Evolutionary conservation across 768 basidiomycete genomes (phyloP).

Genomic region (Daedalea quercina): DNA sequence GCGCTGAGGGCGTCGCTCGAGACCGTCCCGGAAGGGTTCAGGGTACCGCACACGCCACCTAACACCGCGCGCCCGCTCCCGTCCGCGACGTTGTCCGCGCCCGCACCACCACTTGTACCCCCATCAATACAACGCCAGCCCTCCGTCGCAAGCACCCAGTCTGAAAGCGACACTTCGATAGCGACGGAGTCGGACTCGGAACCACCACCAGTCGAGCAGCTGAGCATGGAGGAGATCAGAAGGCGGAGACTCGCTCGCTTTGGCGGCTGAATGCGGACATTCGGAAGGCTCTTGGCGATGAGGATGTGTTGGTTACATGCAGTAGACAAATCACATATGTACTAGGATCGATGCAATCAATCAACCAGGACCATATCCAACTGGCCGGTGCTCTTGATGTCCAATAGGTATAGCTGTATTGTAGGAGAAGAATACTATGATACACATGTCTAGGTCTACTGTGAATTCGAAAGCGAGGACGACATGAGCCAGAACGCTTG

Average conservation of each 20-base stretch:
- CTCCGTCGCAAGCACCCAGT: constrained; percentile 22
- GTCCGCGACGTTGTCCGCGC: neutral
- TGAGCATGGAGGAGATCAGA: constrained; percentile 62
- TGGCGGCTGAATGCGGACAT: constrained; percentile 30
- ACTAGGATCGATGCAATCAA: neutral
- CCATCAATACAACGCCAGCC: constrained; percentile 8
- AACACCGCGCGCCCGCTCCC: constrained; percentile 6
- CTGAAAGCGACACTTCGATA: constrained; percentile 27
- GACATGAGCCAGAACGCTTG: neutral
- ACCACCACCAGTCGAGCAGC: constrained; percentile 26
- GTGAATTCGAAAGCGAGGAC: neutral
- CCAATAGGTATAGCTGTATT: neutral
- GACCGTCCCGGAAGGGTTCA: constrained; percentile 47
- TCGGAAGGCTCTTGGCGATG: neutral
- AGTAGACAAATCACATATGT: neutral
- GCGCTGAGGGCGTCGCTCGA: constrained; percentile 81
- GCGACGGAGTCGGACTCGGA: constrained; percentile 23
- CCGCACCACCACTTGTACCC: constrained; percentile 2
- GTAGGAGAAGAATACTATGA: neutral
- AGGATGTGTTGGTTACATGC: too few relatives aligned
- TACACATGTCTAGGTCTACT: neutral
- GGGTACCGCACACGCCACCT: constrained; percentile 22
- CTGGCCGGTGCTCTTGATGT: too few relatives aligned
- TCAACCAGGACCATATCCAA: too few relatives aligned
- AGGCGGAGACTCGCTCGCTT: constrained; percentile 59